Evolutionary conservation across 2,329 filamentous ascomycete species (phyloP), one percentile per base, ranked within the genome.

Genomic region (Alternaria sp.): DNA sequence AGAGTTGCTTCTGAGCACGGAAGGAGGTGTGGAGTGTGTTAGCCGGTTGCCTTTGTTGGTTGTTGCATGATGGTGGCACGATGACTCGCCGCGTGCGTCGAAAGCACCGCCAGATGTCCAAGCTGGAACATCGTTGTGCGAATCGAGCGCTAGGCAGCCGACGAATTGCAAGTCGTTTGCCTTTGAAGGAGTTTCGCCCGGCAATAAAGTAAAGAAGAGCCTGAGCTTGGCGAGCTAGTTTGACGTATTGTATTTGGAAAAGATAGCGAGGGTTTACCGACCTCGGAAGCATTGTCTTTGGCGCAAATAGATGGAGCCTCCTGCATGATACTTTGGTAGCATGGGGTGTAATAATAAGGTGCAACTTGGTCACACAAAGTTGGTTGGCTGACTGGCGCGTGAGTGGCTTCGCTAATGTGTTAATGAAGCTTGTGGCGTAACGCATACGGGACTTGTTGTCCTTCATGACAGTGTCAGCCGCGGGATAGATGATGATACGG

Each of bases 31-130:
- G 46, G 44, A 64, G 64, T 68, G 46, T 62, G 49, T 52, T 28
- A 61, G 66, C 52, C 45, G 57, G 60, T 55, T 49, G 64, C 64
- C 61, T 60, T 63, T 44, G 56, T 64, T 65, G 59, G 61, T 62
- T 69, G 66, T 68, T 71, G 70, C 68, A 71, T 71, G 54, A 67
- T 64, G 61, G 66, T 54, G 59, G 64, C 58, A 59, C 45, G 68
- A 61, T 62, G 65, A 69, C 59, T 59, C 25, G 57, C 62, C 47
- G 58, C 62, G 61, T 52, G 65, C 66, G 61, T 64, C 54, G 54
- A 62, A 57, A 40, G 58, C 55, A 54, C 57, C 59, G 63, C 61
- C 54, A 54, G 57, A 65, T 56, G 58, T 59, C 62, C 30, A 59
- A 44, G 43, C 50, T 59, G 64, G 60, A 65, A 63, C 52, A 72